These are phyloP conservation scores for Tardiomyces blankii DNA, from an alignment of 1,139 yeast species.

Conservation along the genomic window DNA sequence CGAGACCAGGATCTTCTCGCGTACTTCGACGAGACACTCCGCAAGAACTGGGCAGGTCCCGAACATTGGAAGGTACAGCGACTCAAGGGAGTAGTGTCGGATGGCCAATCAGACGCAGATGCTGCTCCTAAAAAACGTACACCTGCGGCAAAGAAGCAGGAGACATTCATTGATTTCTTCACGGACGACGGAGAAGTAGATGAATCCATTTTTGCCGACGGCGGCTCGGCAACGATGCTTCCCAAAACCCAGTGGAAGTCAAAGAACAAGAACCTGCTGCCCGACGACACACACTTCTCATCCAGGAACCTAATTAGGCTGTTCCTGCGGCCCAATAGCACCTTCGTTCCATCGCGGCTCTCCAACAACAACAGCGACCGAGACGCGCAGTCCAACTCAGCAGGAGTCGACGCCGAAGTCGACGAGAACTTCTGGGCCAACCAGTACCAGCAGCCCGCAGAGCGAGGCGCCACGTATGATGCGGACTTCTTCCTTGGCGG, in stretches of 20 bases:
- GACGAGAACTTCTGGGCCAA: conserved; percentile 74
- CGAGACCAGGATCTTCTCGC: conserved; percentile 63
- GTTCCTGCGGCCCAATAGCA: conserved; percentile 52
- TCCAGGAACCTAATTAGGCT: conserved; percentile 57
- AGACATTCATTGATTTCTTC: conserved; percentile 38
- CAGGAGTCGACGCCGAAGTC: conserved; percentile 13
- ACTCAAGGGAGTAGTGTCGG: conserved; percentile 29
- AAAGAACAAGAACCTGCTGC: conserved; percentile 41
- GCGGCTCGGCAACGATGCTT: conserved; percentile 30
- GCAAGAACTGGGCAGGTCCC: conserved; percentile 78
- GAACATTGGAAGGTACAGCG: conserved; percentile 83
- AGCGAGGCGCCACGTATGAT: conserved; percentile 29
- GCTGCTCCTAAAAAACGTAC: not conserved
- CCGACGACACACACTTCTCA: conserved; percentile 65
- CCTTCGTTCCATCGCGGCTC: conserved; percentile 4
- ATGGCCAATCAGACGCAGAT: conserved; percentile 5
- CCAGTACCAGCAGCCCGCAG: conserved; percentile 28
- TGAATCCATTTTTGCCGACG: conserved; percentile 40
- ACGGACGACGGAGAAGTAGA: conserved; percentile 32
- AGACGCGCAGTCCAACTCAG: conserved; percentile 2
- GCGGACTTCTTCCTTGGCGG: conserved; percentile 35
- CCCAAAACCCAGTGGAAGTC: conserved; percentile 34
- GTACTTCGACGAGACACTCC: conserved; percentile 63
- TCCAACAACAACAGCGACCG: not conserved
- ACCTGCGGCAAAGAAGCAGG: conserved; percentile 13